phyloP scores from a whole-genome alignment of 2,329 filamentous ascomycete species.

The Mariannaea sp. region DNA sequence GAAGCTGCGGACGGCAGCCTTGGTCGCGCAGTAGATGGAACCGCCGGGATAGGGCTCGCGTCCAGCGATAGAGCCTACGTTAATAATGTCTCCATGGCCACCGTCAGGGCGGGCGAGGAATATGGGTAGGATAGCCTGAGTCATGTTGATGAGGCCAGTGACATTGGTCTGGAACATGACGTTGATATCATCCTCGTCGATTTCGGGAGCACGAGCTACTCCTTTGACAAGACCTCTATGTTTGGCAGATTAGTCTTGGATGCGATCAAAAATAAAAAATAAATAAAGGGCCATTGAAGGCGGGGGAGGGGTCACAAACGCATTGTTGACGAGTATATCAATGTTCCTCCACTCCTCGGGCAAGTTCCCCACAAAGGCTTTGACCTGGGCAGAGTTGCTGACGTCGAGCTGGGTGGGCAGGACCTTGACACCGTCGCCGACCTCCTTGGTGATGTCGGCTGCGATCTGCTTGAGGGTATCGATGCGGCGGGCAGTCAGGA shows the following conservation, averaged over 20 bases:
- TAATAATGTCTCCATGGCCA: slow-evolving; percentile 91
- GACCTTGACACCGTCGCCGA: slow-evolving; percentile 80
- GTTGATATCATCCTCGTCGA: slow-evolving; percentile 79
- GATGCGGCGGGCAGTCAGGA: slow-evolving; percentile 85
- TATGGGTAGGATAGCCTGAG: slow-evolving; percentile 83
- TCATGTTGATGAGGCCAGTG: slow-evolving; percentile 94
- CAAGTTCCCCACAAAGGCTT: slow-evolving; percentile 71
- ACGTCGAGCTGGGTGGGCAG: slow-evolving; percentile 86
- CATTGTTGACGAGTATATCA: slow-evolving; percentile 93
- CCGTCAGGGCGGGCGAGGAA: slow-evolving; percentile 77
- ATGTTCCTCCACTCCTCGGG: slow-evolving; percentile 84
- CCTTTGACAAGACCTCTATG: slow-evolving; percentile 84
- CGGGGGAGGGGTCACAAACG: no score
- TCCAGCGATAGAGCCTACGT: slow-evolving; percentile 86
- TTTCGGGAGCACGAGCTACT: slow-evolving; percentile 82
- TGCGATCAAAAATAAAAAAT: no score
- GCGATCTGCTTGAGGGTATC: slow-evolving; percentile 79
- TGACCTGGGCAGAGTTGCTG: slow-evolving; percentile 76
- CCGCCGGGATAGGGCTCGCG: slow-evolving; percentile 84
- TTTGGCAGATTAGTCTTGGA: no score
- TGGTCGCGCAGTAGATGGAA: slow-evolving; percentile 91
- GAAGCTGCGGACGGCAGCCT: slow-evolving; percentile 85
- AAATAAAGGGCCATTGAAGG: no score
- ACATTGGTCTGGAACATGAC: slow-evolving; percentile 94
- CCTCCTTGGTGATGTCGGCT: slow-evolving; percentile 74